Evolutionary conservation across 257 asterid genomes (phyloP), one percentile per base, ranked within the genome.

Genomic region (Gentiana macrophylla): DNA sequence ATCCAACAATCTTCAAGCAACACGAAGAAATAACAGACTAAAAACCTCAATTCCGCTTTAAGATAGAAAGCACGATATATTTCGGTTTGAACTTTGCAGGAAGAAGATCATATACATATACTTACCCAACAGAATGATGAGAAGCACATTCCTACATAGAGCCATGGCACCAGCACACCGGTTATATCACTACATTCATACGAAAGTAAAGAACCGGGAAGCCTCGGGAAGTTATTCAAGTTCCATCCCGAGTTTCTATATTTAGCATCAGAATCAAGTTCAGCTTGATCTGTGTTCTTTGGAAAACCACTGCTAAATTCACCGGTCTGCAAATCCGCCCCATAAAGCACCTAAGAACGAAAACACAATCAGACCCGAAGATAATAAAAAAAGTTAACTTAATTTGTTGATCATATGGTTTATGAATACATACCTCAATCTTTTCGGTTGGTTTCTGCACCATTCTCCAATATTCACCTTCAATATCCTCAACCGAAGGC

Each of bases 131-230:
- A 74, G 65, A 74, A 74, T 7, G 80, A 74, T 24, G 98, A 92
- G 81, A 92, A 85, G 84, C 98, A 92, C 98, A 92, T 92, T 61
- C 98, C 98, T n/a, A 92, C 53, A 61, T 92, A 92, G 38, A 92
- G 94, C 98, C 98, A 92, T 6, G 98, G 98, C 56, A 85, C 95
- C 63, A 92, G 81, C 43, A 92, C 97, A 55, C 24, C 99, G 1
- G 99, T 85, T 64, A 92, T 88, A 71, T 91, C 72, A 68, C 86
- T 80, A 66, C 80, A 86, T 72, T 83, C 99, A 53, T 83, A 92
- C 65, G 80, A 74, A 73, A 92, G 79, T 43, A 85, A 15, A 15
- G 99, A 85, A 60, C 94, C 95, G 2, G 86, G 79, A 50, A 85
- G 86, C 76, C 93, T 86, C 1, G 99, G 76, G 51, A 85, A 75